These are phyloP conservation scores for Hypoxylon lienhwacheense DNA, from an alignment of 495 filamentous ascomycete genomes.

Conservation along the genomic window DNA sequence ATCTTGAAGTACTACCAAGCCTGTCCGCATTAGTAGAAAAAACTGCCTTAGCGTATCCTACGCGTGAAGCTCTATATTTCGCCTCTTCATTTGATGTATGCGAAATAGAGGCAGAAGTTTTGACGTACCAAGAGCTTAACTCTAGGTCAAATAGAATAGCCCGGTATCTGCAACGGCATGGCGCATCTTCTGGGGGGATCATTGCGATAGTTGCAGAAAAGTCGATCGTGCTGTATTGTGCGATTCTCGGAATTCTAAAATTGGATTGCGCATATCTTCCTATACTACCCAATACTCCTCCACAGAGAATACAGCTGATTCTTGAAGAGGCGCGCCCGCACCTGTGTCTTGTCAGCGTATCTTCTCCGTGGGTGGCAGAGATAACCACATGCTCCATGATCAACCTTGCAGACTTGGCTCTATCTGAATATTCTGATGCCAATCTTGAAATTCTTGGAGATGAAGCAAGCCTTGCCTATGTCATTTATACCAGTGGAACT, in stretches of 20 bases:
- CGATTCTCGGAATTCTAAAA: slow-evolving; percentile 72
- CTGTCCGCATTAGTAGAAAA: slow-evolving; percentile 59
- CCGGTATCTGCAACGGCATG: slow-evolving; percentile 51
- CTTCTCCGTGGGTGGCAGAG: slow-evolving; percentile 21
- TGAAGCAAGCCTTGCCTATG: slow-evolving; percentile 52
- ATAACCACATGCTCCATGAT: slow-evolving; percentile 38
- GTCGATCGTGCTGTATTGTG: slow-evolving; percentile 64
- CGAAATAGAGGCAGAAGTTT: slow-evolving; percentile 33
- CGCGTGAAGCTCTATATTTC: slow-evolving; percentile 62
- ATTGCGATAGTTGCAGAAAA: slow-evolving; percentile 73
- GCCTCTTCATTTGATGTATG: slow-evolving; percentile 46
- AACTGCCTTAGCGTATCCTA: slow-evolving; percentile 50
- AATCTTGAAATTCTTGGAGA: slow-evolving; percentile 42
- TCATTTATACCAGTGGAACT: slow-evolving; percentile 68
- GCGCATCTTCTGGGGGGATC: slow-evolving; percentile 53
- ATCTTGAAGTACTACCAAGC: slow-evolving; percentile 12
- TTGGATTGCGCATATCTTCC: slow-evolving; percentile 74
- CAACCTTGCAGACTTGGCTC: slow-evolving; percentile 38
- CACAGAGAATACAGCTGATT: slow-evolving; percentile 55
- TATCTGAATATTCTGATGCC: slow-evolving; percentile 22
- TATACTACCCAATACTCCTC: slow-evolving; percentile 64
- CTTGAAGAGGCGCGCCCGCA: slow-evolving; percentile 54
- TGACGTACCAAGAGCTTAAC: slow-evolving; percentile 68
- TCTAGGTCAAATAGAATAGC: slow-evolving; percentile 65
- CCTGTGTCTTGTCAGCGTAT: slow-evolving; percentile 49